A percentile compares a stretch with the other conserved stretches of the same genome.
Evolutionary conservation across 352 stramenopile species (phyloP).

Genomic region (Globisporangium radiosum): DNA sequence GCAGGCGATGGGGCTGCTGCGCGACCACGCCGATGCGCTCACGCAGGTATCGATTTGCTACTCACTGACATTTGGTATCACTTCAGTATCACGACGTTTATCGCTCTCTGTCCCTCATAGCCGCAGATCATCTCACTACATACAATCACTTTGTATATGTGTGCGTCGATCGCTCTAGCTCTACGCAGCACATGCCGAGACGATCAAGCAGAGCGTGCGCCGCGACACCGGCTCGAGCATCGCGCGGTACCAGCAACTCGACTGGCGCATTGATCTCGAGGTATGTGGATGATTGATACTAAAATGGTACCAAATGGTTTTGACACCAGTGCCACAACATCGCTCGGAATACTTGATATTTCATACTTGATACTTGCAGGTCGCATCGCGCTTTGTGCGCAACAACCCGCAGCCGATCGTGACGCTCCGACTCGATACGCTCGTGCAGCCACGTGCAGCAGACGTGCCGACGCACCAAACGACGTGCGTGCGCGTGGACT

Average conservation of each 20-base stretch:
- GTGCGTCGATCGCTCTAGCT: slow-evolving; percentile 20
- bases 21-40: slow-evolving; percentile 35
- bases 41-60: slow-evolving; percentile 24
- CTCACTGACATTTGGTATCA: neutral
- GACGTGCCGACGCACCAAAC: slow-evolving; percentile 22
- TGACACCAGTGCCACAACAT: too few species aligned
- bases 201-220: slow-evolving; percentile 46
- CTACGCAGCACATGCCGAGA: slow-evolving; percentile 34
- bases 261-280: slow-evolving; percentile 82
- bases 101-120: too few species aligned
- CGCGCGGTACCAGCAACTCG: slow-evolving; percentile 51
- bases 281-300: slow-evolving; percentile 13
- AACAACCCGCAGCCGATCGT: slow-evolving; percentile 65
- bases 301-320: too few species aligned
- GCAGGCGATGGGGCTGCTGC: slow-evolving; percentile 35
- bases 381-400: slow-evolving; percentile 52
- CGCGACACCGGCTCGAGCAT: slow-evolving; percentile 34
- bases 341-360: too few species aligned
- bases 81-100: too few species aligned
- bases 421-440: slow-evolving; percentile 56
- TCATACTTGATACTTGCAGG: slow-evolving; percentile 14
- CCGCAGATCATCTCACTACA: too few species aligned
- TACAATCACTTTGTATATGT: neutral
- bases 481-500: slow-evolving; percentile 54
- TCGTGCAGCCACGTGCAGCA: slow-evolving; percentile 13